phyloP scores from a whole-genome alignment of 495 filamentous ascomycete genomes.

The Glonium stellatum region DNA sequence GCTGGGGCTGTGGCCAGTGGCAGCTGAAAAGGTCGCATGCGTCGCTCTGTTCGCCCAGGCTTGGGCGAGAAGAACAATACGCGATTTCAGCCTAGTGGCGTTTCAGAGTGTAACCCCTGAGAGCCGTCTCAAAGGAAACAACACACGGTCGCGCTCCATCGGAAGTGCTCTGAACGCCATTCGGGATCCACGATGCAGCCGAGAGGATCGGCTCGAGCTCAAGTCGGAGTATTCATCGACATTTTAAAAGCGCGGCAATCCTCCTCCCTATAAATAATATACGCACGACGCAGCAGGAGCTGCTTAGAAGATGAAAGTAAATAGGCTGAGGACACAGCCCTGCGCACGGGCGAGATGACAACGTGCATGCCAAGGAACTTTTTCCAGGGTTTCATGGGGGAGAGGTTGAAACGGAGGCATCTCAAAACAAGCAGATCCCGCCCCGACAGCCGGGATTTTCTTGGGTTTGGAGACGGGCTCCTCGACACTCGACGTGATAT shows the following conservation, averaged over 20 bases:
- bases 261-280: slow-evolving; percentile 4
- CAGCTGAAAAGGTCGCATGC: neutral
- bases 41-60: neutral
- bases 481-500: neutral
- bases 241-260: neutral
- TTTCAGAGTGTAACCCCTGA: neutral
- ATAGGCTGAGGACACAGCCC: neutral
- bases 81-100: neutral
- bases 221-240: neutral
- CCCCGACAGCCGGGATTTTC: neutral
- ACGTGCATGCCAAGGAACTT: neutral
- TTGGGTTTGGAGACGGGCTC: neutral
- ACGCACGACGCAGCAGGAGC: neutral
- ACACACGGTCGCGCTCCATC: neutral
- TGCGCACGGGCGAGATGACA: neutral
- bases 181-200: neutral
- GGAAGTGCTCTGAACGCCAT: neutral
- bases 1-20: neutral
- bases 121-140: neutral
- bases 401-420: neutral
- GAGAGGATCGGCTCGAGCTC: neutral
- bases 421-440: slow-evolving; percentile 1
- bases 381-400: neutral
- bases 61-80: slow-evolving; percentile 1
- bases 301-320: neutral